These are phyloP conservation scores for Penicillium rolfsii DNA, from an alignment of 2,329 filamentous ascomycete species.

Conservation along the genomic window DNA sequence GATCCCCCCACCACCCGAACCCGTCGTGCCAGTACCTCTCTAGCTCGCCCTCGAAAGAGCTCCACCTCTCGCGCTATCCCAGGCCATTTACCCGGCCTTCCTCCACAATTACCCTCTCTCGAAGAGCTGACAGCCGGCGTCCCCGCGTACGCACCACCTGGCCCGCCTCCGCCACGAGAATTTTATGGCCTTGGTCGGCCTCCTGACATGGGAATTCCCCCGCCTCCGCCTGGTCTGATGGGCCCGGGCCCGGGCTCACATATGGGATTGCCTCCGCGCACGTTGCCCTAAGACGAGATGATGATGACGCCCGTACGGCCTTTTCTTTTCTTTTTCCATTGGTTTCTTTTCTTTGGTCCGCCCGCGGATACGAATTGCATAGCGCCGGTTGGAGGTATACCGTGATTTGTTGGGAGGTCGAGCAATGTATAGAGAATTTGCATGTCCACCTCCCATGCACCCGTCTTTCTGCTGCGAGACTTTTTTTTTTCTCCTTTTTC, in stretches of 20 bases:
- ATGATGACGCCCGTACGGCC: slow-evolving; percentile 32
- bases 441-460: background rate
- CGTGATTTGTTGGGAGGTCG: slow-evolving; percentile 35
- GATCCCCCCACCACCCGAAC: slow-evolving; percentile 49
- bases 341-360: slow-evolving; percentile 16
- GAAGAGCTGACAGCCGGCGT: slow-evolving; percentile 53
- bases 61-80: slow-evolving; percentile 44
- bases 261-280: slow-evolving; percentile 42
- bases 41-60: slow-evolving; percentile 45
- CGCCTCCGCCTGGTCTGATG: slow-evolving; percentile 37
- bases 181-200: slow-evolving; percentile 40
- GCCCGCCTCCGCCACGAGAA: slow-evolving; percentile 42
- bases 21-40: slow-evolving; percentile 44
- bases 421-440: slow-evolving; percentile 36
- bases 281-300: slow-evolving; percentile 36
- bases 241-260: slow-evolving; percentile 25
- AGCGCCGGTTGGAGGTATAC: slow-evolving; percentile 43
- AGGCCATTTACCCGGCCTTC: slow-evolving; percentile 28
- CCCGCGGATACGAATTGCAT: slow-evolving; percentile 44
- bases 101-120: slow-evolving; percentile 48
- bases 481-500: slow-evolving; percentile 20
- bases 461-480: slow-evolving; percentile 19
- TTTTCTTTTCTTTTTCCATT: slow-evolving; percentile 10
- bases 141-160: slow-evolving; percentile 47
- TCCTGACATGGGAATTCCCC: slow-evolving; percentile 36